Evolutionary conservation across 805 yeast genomes (phyloP).

Genomic region (Yamadazyma ubonensis): DNA sequence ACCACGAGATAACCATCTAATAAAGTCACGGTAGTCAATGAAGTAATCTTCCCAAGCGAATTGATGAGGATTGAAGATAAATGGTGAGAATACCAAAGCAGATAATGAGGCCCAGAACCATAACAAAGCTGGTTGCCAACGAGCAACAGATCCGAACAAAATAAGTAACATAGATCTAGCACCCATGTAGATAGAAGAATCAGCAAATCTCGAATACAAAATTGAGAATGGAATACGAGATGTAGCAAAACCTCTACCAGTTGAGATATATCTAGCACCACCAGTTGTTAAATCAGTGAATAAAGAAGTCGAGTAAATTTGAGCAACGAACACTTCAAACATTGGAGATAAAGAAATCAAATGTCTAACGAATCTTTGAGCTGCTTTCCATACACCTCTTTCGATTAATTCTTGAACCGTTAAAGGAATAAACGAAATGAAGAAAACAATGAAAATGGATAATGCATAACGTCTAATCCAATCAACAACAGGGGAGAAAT

Average conservation of each 20-base stretch:
- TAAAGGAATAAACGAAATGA: constrained; percentile 71
- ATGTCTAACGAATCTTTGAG: constrained; percentile 62
- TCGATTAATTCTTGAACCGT: constrained; percentile 76
- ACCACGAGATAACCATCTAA: constrained; percentile 90
- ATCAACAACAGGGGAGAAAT: constrained; percentile 64
- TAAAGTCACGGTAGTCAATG: constrained; percentile 91
- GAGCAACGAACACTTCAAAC: constrained; percentile 78
- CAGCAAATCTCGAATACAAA: constrained; percentile 69
- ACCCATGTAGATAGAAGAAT: constrained; percentile 81
- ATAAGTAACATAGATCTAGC: constrained; percentile 73
- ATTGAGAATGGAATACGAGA: constrained; percentile 63
- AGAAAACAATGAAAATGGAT: constrained; percentile 72
- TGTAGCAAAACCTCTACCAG: constrained; percentile 83
- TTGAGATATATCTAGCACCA: constrained; percentile 79
- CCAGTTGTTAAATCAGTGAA: constrained; percentile 69
- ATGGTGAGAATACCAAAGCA: constrained; percentile 88
- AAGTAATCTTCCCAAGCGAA: constrained; percentile 95
- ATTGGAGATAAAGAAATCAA: constrained; percentile 70
- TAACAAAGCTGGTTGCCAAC: constrained; percentile 89
- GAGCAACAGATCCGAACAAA: constrained; percentile 68
- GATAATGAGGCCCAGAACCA: constrained; percentile 97
- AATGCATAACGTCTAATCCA: constrained; percentile 75
- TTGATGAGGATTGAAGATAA: constrained; percentile 96
- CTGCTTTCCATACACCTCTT: constrained; percentile 70
- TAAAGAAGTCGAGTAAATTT: constrained; percentile 70